Evolutionary conservation across 345 rosid genomes (phyloP), one percentile per base, ranked within the genome.

Genomic region (Brassica incana): DNA sequence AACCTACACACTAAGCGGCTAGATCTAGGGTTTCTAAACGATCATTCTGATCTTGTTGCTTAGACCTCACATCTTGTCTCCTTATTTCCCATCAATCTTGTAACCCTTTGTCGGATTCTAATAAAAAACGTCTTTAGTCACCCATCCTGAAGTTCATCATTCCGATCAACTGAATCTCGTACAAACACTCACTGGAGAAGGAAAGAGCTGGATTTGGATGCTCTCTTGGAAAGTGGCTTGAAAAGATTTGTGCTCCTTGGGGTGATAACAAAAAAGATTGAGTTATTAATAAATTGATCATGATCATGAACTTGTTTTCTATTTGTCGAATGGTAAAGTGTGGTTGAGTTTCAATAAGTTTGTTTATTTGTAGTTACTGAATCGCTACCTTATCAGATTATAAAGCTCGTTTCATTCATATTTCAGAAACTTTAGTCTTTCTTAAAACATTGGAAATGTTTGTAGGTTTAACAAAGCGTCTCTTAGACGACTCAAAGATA

Each of bases 181-280:
- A n/a, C n/a, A n/a, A n/a, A n/a, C n/a, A n/a, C 27, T 70, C 86
- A 8, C 78, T 85, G 1, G 70, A 72, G 72, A 80, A 81, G 66
- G 88, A 84, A 64, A 80, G 69, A 61, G 80, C 77, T 76, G 90
- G 88, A 48, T 75, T 85, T 23, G 78, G 83, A 71, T 81, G 84
- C 61, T 59, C 72, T n/a, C 29, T 87, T n/a, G 90, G 89, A 9
- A 84, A 76, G 69, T 75, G 84, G 45, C 50, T 90, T 27, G 88
- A 86, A 61, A 90, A 85, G 69, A 79, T 83, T 2, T 84, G 88
- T 65, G 14, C 86, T 75, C 90, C 90, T 38, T 69, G 66, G 71
- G 75, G 77, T 33, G 70, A 60, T 48, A 7, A 61, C 80, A 10
- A 78, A 14, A 81, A 81, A 14, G 80, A 76, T 45, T 81, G 74